Percentiles rank a stretch among this genome's conserved stretches.
phyloP scores from a whole-genome alignment of 176 grass and related monocot species.

The Avena eriantha region DNA sequence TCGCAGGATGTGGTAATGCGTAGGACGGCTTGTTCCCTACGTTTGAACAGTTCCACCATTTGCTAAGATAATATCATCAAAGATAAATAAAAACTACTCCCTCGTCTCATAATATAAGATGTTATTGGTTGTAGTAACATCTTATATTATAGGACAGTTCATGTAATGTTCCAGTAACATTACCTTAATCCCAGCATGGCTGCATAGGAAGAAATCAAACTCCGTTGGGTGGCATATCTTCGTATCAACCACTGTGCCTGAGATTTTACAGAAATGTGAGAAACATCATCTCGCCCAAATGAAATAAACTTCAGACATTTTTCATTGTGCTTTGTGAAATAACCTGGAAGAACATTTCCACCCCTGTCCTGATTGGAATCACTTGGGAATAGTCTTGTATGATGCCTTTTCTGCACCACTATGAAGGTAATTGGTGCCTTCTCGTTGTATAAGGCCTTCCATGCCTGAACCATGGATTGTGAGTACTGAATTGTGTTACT shows the following conservation, averaged over 20 bases:
- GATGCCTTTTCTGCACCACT: constrained; percentile 90
- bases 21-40: constrained; percentile 72
- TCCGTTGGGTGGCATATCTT: constrained; percentile 81
- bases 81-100: background rate
- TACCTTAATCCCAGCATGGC: constrained; percentile 83
- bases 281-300: background rate
- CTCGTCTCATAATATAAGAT: too few relatives aligned
- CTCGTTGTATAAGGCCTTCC: constrained; percentile 58
- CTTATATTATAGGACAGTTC: background rate
- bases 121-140: too few relatives aligned
- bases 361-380: constrained; percentile 44
- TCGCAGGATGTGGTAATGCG: constrained; percentile 79
- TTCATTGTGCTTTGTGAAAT: background rate
- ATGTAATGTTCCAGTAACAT: background rate
- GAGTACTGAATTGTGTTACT: background rate
- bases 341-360: constrained; percentile 72
- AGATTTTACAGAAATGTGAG: constrained; percentile 33
- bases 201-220: constrained; percentile 86
- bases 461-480: constrained; percentile 54
- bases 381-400: constrained; percentile 68
- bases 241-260: constrained; percentile 79
- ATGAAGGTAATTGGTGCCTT: constrained; percentile 75
- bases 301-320: background rate
- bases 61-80: background rate
- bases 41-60: background rate